Evolutionary conservation across 164 flowering plant genomes (phyloP), one percentile per base, ranked within the genome.

Genomic region (Chimonanthus salicifolius): DNA sequence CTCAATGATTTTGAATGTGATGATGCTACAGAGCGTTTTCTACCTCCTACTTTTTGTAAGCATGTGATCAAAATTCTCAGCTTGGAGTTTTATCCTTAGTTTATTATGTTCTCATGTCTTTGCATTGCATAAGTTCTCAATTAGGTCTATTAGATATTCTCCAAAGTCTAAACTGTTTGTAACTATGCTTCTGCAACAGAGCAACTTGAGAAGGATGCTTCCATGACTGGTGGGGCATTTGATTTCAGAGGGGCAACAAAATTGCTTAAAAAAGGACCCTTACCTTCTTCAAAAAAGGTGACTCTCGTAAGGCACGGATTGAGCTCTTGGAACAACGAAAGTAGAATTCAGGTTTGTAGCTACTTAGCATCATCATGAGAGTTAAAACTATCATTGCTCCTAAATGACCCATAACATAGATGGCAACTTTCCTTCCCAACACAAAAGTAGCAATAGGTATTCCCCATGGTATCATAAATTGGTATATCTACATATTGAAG

Each of bases 261-360:
- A 16, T 83, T 92, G 7, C 86, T 90, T 65, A 76, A 88, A 62
- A 72, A 69, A n/a, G 79, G 76, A 69, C 71, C 58, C 16, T 44
- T 90, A 74, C 69, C 84, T 50, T 77, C 84, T 16, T 66, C 92
- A 13, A 88, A 88, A 88, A 87, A 84, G 78, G 88, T 90, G 46
- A 90, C 92, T 69, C 82, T 90, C 66, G 77, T 90, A 43, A 81
- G 92, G 72, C 94, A 90, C 78, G 94, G 94, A 4, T 87, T 88
- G 71, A 90, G 94, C 84, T 76, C 89, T 71, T 90, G 94, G 94
- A 90, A 90, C 75, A 80, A 74, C 62, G 92, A 90, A 76, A 82
- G 88, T 48, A 84, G 88, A 77, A 82, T 90, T 77, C 92, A 90
- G 92, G 94, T 90, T 72, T 73, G 85, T 6, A 15, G 54, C 49